These are phyloP conservation scores for Pythium folliculosum DNA, from an alignment of 352 stramenopile species.

Conservation along the genomic window DNA sequence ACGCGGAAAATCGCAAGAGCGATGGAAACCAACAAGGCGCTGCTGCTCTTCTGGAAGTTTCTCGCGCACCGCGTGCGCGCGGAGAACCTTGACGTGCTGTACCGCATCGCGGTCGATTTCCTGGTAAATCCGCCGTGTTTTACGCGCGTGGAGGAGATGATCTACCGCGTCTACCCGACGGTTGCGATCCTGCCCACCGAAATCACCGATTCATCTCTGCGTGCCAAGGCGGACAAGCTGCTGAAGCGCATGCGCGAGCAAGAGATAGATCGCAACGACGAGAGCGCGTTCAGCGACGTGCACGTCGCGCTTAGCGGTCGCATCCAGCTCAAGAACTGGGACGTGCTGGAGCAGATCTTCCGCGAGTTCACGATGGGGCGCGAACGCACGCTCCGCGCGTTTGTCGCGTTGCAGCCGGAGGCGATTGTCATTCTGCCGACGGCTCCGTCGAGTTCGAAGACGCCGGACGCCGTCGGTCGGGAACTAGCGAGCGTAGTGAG, in stretches of 20 bases:
- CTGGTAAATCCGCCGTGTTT: slow-evolving; percentile 5
- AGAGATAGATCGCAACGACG: background rate
- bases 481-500: background rate
- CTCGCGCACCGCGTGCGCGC: background rate
- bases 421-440: slow-evolving; percentile 6
- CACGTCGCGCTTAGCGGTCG: background rate
- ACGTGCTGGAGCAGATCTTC: slow-evolving; percentile 6
- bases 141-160: slow-evolving; percentile 12
- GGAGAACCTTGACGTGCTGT: slow-evolving; percentile 4
- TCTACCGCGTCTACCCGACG: slow-evolving; percentile 3
- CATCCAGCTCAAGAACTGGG: slow-evolving; percentile 6
- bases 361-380: slow-evolving; percentile 4
- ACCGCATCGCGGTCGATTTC: slow-evolving; percentile 2
- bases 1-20: background rate
- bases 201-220: background rate
- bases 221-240: background rate
- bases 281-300: background rate
- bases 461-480: background rate
- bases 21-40: background rate
- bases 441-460: too few relatives aligned
- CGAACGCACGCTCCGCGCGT: slow-evolving; percentile 4
- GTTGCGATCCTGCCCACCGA: slow-evolving; percentile 7
- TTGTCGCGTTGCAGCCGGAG: slow-evolving; percentile 8
- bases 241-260: background rate
- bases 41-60: slow-evolving; percentile 16